Evolutionary conservation across 2,329 filamentous ascomycete genomes (phyloP), one percentile per base, ranked within the genome.

Genomic region (Sclerotiophoma versabilis): DNA sequence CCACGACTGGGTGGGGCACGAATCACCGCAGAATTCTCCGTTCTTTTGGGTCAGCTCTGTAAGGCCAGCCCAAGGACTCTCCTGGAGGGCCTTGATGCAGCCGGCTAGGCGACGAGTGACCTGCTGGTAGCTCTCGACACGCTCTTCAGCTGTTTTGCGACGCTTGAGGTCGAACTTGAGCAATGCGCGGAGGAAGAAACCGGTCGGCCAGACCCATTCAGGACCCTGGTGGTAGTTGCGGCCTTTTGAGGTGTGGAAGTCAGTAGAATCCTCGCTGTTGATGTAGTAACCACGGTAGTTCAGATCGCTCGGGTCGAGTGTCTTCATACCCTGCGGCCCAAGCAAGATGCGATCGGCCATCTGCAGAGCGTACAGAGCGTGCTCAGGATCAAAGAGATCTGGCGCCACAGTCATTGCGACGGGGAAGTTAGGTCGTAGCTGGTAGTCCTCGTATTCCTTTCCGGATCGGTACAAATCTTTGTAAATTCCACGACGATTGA

Each of bases 141-240:
- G 84, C 59, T 89, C 91, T 67, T 91, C 84, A 4, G 77, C 72
- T 1, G 82, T 85, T 58, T 83, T 82, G 42, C 91, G 84, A 25
- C 92, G 83, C 79, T 84, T 83, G 43, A 98, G 79, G 72, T 97
- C 92, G 69, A 98, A 98, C 74, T 92, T 90, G 59, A 99, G 83
- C 61, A 99, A 80, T 1, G 95, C 95, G 42, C 96, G 87, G 19
- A 97, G 81, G 82, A 96, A 99, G 80, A 92, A 99, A 4, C 95
- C 95, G 1, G 92, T 93, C 0, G 93, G 96, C 95, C 95, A 99
- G 20, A 97, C 79, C 95, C 95, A 99, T 75, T 99, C 95, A 0
- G 95, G 96, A 4, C 95, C 95, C 75, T 98, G 93, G 75, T 99
- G 95, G 77, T 99, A 99, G 77, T 98, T 99, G 51, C 95, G 84